Conservation (phyloP, 176 grass and related monocot species). For the Aegilops speltoides region DNA sequence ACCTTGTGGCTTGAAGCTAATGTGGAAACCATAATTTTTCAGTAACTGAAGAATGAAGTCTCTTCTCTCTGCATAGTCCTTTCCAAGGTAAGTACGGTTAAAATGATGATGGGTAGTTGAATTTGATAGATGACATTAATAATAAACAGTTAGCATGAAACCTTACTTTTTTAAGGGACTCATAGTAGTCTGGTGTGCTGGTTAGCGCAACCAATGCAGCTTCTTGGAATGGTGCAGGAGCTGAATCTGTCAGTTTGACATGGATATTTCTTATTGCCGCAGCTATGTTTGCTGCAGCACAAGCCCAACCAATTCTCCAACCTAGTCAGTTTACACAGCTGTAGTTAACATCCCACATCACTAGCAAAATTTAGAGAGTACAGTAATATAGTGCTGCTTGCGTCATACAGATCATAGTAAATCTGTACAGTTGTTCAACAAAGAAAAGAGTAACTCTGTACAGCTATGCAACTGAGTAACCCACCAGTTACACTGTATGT, state of each 20-base stretch:
- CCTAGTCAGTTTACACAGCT: conserved; percentile 35
- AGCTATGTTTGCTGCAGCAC: conserved; percentile 63
- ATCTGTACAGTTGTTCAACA: background rate
- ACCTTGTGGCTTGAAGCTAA: conserved; percentile 77
- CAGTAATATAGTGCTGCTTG: background rate
- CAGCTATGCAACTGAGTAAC: background rate
- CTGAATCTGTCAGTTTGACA: conserved; percentile 85
- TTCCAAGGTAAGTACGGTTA: conserved; percentile 14
- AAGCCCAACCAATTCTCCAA: conserved; percentile 96
- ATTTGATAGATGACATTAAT: conserved; percentile 8
- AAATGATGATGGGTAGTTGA: background rate
- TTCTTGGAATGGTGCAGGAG: conserved; percentile 97
- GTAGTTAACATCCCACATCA: background rate
- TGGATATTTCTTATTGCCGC: conserved; percentile 89
- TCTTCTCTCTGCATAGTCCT: conserved; percentile 75
- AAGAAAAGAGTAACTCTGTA: too few relatives aligned
- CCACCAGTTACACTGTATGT: conserved; percentile 84
- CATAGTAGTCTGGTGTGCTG: conserved; percentile 55
- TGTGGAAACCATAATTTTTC: conserved; percentile 57
- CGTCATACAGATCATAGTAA: background rate
- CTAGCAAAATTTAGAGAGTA: background rate
- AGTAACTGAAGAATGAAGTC: conserved; percentile 73
- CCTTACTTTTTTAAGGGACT: conserved; percentile 71
- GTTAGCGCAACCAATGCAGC: conserved; percentile 67
- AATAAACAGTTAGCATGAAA: background rate